Percentiles rank a stretch among this genome's conserved stretches.
phyloP scores from a whole-genome alignment of 2,329 filamentous ascomycete genomes.

The Xylariaceae sp. region DNA sequence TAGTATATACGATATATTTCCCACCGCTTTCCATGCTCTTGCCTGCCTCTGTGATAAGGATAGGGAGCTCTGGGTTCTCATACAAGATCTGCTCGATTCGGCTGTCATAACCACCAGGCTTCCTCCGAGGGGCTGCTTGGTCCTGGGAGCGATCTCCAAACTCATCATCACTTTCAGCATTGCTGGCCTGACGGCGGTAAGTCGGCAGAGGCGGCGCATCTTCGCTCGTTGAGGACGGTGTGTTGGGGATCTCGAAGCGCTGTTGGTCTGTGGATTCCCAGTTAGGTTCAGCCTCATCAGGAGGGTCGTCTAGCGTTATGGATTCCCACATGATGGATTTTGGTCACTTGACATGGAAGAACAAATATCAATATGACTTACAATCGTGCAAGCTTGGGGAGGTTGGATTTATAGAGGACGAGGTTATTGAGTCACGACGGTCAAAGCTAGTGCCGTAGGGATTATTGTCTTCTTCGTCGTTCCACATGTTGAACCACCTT shows the following conservation, averaged over 20 bases:
- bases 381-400: constrained; percentile 64
- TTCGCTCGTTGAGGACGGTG: constrained; percentile 72
- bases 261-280: constrained; percentile 55
- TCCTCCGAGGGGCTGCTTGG: constrained; percentile 61
- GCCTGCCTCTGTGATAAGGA: constrained; percentile 91
- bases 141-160: constrained; percentile 47
- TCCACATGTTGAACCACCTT: constrained; percentile 75
- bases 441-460: constrained; percentile 92
- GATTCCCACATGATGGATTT: constrained; percentile 46
- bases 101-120: constrained; percentile 90
- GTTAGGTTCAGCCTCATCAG: constrained; percentile 50
- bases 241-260: constrained; percentile 71
- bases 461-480: constrained; percentile 95
- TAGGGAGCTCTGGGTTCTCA: constrained; percentile 87
- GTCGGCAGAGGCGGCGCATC: constrained; percentile 57
- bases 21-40: constrained; percentile 93
- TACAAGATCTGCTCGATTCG: constrained; percentile 97
- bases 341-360: constrained; percentile 11
- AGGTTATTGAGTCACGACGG: constrained; percentile 79
- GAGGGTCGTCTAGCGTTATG: constrained; percentile 44
- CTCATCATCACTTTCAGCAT: constrained; percentile 57
- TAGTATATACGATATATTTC: constrained; percentile 96
- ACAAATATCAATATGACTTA: constrained; percentile 50
- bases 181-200: constrained; percentile 45
- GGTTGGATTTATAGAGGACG: constrained; percentile 68